Conservation (phyloP, 345 rosid species). For the Balakata baccata region DNA sequence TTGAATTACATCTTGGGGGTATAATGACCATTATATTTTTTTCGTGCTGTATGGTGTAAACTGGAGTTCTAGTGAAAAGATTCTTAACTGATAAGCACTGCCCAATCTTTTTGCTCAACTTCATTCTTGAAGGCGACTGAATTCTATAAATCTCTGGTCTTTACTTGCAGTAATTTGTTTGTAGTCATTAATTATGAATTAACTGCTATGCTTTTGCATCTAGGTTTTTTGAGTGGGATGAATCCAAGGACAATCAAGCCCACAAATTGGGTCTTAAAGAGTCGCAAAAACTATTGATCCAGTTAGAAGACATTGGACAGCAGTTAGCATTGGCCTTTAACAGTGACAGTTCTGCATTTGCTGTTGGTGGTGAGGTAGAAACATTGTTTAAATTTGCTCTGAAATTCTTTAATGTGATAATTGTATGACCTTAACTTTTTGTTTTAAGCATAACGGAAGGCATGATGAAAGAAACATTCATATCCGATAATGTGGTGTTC, state of each 20-base stretch:
- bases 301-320: constrained; percentile 63
- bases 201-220: neutral
- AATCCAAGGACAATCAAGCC: constrained; percentile 34
- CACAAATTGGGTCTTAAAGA: constrained; percentile 42
- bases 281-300: constrained; percentile 50
- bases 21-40: neutral
- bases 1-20: neutral
- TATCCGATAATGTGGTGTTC: no score
- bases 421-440: constrained; percentile 3
- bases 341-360: constrained; percentile 66
- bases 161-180: constrained; percentile 2
- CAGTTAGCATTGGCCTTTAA: constrained; percentile 69
- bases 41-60: neutral
- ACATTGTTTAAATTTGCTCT: constrained; percentile 4
- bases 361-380: constrained; percentile 83
- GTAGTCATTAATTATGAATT: neutral
- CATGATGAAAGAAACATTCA: no score
- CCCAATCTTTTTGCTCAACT: neutral
- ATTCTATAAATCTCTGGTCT: neutral
- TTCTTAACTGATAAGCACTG: neutral
- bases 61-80: neutral
- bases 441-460: neutral
- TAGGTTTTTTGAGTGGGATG: constrained; percentile 76
- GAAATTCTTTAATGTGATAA: neutral
- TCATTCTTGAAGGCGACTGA: neutral